Percentiles rank a stretch among this genome's conserved stretches.
Evolutionary conservation across 768 basidiomycete species (phyloP).

Genomic region (Lentinus tigrinus): DNA sequence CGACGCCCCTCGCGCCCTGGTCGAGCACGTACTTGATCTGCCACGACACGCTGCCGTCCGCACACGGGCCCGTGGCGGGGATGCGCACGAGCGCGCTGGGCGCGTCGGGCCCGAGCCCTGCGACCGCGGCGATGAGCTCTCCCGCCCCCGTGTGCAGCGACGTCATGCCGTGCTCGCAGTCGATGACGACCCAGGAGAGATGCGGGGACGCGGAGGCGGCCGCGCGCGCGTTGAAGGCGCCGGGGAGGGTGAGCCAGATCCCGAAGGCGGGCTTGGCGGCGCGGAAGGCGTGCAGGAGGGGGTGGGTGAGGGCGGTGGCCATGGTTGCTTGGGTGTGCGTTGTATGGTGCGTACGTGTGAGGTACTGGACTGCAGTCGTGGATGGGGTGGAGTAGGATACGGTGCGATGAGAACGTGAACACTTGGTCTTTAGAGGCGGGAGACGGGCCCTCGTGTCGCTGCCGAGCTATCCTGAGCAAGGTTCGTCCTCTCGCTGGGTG

Average conservation of each 20-base stretch:
- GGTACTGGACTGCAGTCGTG: too few species aligned
- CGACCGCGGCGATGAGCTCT: conserved; percentile 55
- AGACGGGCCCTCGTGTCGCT: too few species aligned
- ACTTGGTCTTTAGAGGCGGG: too few species aligned
- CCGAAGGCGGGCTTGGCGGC: conserved; percentile 63
- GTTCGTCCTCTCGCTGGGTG: too few species aligned
- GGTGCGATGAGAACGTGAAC: too few species aligned
- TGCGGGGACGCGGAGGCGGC: conserved; percentile 51
- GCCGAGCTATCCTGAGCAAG: too few species aligned
- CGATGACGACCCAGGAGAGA: conserved; percentile 63
- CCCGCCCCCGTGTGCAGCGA: conserved; percentile 55
- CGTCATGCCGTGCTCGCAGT: conserved; percentile 68
- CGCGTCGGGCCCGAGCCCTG: conserved; percentile 40
- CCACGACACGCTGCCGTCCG: conserved; percentile 52
- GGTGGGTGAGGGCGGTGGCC: conserved; percentile 37
- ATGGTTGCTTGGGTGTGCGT: neutral
- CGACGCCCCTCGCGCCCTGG: conserved; percentile 60
- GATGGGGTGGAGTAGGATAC: too few species aligned
- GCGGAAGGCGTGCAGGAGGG: conserved; percentile 52
- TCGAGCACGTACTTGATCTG: conserved; percentile 74
- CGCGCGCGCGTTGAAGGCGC: conserved; percentile 55
- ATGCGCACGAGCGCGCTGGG: conserved; percentile 61
- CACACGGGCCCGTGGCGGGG: conserved; percentile 58
- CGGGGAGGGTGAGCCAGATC: conserved; percentile 62
- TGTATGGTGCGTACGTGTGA: neutral